These are phyloP conservation scores for Cenchrus americanus DNA, from an alignment of 176 grass and related monocot genomes.

Conservation along the genomic window DNA sequence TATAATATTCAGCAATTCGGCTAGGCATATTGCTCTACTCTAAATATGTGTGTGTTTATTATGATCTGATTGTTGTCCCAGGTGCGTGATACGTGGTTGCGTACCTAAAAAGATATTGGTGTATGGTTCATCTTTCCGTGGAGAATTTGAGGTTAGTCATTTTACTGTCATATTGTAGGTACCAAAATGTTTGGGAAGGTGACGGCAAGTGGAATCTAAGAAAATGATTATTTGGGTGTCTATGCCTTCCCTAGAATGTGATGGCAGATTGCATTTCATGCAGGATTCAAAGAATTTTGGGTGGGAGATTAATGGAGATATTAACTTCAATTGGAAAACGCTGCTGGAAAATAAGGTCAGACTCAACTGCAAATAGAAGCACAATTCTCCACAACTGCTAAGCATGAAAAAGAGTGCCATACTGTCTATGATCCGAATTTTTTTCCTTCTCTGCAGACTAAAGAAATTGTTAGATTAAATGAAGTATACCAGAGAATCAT, in stretches of 20 bases:
- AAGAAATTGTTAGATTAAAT: conserved; percentile 87
- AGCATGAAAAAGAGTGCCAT: neutral
- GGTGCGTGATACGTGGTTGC: conserved; percentile 95
- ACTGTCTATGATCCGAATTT: neutral
- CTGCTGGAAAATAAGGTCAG: conserved; percentile 87
- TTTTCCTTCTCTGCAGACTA: conserved; percentile 50
- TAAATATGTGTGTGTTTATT: neutral
- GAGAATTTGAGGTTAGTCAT: conserved; percentile 79
- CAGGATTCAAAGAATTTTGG: conserved; percentile 89
- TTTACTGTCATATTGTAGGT: neutral
- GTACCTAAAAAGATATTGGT: conserved; percentile 98
- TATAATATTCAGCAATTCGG: neutral
- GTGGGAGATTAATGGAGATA: conserved; percentile 82
- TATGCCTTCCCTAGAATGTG: neutral
- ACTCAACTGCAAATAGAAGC: neutral
- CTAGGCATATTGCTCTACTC: neutral
- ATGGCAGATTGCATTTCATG: conserved; percentile 6
- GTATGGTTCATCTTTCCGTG: conserved; percentile 76
- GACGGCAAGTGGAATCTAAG: neutral
- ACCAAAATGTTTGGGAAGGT: neutral
- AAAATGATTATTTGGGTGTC: neutral
- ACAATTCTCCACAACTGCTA: neutral
- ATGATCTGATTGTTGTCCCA: conserved; percentile 27
- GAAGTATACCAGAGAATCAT: conserved; percentile 79
- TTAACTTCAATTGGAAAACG: conserved; percentile 92